Conservation (phyloP, 441 rosid genomes). For the Biscutella laevigata region DNA sequence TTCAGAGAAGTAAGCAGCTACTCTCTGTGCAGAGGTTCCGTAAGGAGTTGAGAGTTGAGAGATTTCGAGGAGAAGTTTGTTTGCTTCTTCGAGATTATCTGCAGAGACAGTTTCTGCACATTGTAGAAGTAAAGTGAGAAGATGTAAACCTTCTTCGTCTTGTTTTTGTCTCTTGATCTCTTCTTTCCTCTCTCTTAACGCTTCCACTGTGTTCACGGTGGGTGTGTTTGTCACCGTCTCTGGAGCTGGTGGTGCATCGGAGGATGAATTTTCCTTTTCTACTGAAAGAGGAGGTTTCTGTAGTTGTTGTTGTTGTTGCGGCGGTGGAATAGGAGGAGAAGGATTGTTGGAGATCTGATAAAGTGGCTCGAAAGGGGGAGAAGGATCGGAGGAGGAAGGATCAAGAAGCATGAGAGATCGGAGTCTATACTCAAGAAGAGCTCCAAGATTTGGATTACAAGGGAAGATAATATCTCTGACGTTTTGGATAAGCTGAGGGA, state of each 20-base stretch:
- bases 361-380: conserved; percentile 14
- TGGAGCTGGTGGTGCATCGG: conserved; percentile 23
- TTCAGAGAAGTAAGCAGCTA: conserved; percentile 93
- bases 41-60: conserved; percentile 84
- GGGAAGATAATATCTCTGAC: conserved; percentile 88
- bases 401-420: conserved; percentile 55
- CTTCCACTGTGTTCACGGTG: conserved; percentile 16
- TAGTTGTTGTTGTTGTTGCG: background rate
- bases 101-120: conserved; percentile 94
- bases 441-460: conserved; percentile 84
- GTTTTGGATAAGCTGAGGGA: conserved; percentile 91
- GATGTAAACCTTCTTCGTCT: conserved; percentile 87
- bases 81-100: conserved; percentile 79
- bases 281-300: conserved; percentile 1
- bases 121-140: conserved; percentile 76
- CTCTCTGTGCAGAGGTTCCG: conserved; percentile 92
- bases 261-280: conserved; percentile 36
- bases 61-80: conserved; percentile 75
- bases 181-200: conserved; percentile 52
- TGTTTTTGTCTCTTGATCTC: conserved; percentile 65
- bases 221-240: conserved; percentile 31
- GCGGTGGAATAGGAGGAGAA: conserved; percentile 16
- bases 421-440: conserved; percentile 76
- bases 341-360: conserved; percentile 23
- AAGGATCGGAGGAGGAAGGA: conserved; percentile 25